These are phyloP conservation scores for Chaetomium cochliodes DNA, from an alignment of 495 filamentous ascomycete genomes.

Conservation along the genomic window DNA sequence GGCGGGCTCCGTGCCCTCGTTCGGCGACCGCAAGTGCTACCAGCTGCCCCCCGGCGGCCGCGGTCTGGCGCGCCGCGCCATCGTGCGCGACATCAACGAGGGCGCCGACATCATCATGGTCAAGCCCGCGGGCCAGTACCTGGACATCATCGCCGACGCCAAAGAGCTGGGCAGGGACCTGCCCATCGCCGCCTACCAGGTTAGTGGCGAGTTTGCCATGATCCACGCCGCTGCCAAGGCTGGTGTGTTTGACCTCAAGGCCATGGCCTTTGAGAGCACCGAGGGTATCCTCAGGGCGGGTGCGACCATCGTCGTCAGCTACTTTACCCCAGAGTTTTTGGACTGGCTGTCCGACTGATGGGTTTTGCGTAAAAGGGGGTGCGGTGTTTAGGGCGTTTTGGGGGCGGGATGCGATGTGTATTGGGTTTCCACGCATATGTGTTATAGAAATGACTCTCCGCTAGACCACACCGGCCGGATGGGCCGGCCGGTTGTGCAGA, in stretches of 20 bases:
- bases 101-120: constrained; percentile 99
- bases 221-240: constrained; percentile 94
- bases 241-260: constrained; percentile 94
- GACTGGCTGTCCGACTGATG: constrained; percentile 65
- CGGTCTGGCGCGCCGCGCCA: constrained; percentile 90
- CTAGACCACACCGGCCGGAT: not conserved
- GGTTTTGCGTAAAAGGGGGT: constrained; percentile 13
- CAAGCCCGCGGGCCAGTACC: constrained; percentile 88
- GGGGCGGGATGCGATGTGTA: not conserved
- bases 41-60: constrained; percentile 89
- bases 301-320: constrained; percentile 86
- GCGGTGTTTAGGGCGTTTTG: constrained; percentile 23
- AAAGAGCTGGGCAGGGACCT: constrained; percentile 88
- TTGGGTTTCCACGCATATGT: not conserved
- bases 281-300: constrained; percentile 92
- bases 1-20: constrained; percentile 85
- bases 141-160: constrained; percentile 95
- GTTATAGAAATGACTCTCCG: constrained; percentile 1
- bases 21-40: constrained; percentile 94
- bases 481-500: not conserved
- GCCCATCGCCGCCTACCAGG: constrained; percentile 92
- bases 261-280: constrained; percentile 91
- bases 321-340: constrained; percentile 91
- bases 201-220: constrained; percentile 97
- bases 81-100: constrained; percentile 83